Conservation (phyloP, 2,329 filamentous ascomycete genomes). For the Parascedosporium putredinis region DNA sequence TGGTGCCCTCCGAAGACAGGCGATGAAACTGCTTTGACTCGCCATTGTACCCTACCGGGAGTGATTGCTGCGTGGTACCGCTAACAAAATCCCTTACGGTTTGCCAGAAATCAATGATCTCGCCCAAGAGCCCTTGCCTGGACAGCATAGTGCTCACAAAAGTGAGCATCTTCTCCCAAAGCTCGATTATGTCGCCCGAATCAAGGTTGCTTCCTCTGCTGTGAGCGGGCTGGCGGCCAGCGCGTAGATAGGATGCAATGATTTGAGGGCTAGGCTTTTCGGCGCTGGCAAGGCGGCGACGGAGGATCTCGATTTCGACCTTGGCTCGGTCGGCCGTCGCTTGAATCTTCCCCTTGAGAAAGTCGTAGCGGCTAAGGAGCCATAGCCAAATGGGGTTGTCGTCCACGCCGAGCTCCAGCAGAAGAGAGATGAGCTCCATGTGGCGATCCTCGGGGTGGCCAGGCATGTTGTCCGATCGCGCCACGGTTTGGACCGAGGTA, state of each 20-base stretch:
- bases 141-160: slow-evolving; percentile 70
- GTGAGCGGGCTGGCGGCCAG: slow-evolving; percentile 54
- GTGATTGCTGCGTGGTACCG: slow-evolving; percentile 66
- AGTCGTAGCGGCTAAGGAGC: slow-evolving; percentile 81
- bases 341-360: slow-evolving; percentile 77
- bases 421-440: slow-evolving; percentile 78
- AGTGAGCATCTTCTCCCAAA: slow-evolving; percentile 81
- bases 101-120: slow-evolving; percentile 90
- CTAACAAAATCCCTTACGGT: slow-evolving; percentile 83
- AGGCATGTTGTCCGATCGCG: slow-evolving; percentile 35
- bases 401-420: slow-evolving; percentile 88
- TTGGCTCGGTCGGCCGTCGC: slow-evolving; percentile 74
- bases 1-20: slow-evolving; percentile 59
- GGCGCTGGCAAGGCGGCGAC: slow-evolving; percentile 64
- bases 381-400: slow-evolving; percentile 97
- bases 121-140: slow-evolving; percentile 69
- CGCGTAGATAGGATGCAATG: slow-evolving; percentile 66
- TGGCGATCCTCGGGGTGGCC: slow-evolving; percentile 65
- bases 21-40: slow-evolving; percentile 74
- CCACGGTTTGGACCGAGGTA: slow-evolving; percentile 52
- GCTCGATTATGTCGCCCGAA: slow-evolving; percentile 66
- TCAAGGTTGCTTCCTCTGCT: slow-evolving; percentile 60
- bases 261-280: slow-evolving; percentile 61
- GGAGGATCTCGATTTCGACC: slow-evolving; percentile 84
- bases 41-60: slow-evolving; percentile 73